Conservation (phyloP, 2,329 filamentous ascomycete species). For the Alternaria ethzedia region DNA sequence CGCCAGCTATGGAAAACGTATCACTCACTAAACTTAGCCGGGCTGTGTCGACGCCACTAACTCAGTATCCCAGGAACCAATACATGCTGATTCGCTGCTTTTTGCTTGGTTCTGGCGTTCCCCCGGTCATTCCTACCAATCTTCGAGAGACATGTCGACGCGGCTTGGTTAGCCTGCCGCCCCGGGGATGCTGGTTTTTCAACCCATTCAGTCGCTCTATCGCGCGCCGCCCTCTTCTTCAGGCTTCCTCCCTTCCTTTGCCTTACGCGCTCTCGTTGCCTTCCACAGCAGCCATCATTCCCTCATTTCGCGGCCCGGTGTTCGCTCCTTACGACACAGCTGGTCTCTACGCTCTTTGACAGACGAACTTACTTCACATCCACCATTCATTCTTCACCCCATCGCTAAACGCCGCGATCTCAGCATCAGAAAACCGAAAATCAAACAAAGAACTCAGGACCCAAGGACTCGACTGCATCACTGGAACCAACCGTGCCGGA, state of each 20-base stretch:
- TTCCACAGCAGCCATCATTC: conserved; percentile 33
- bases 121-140: conserved; percentile 34
- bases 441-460: conserved; percentile 9
- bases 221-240: conserved; percentile 24
- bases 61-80: conserved; percentile 4
- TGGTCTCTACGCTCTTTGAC: conserved; percentile 47
- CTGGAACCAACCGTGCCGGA: conserved; percentile 14
- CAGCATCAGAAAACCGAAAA: conserved; percentile 27
- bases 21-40: conserved; percentile 21
- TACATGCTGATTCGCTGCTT: conserved; percentile 26
- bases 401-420: conserved; percentile 37
- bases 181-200: conserved; percentile 30
- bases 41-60: conserved; percentile 15
- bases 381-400: conserved; percentile 23
- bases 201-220: conserved; percentile 21
- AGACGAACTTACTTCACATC: conserved; percentile 33
- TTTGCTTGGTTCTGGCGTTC: conserved; percentile 24
- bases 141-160: conserved; percentile 34
- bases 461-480: conserved; percentile 11
- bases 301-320: conserved; percentile 42
- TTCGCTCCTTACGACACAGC: conserved; percentile 51
- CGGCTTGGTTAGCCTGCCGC: conserved; percentile 25
- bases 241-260: conserved; percentile 35
- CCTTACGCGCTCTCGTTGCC: conserved; percentile 30
- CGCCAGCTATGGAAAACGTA: conserved; percentile 22